Conservation (phyloP, 345 rosid species). For the Arabidopsis suecica region DNA sequence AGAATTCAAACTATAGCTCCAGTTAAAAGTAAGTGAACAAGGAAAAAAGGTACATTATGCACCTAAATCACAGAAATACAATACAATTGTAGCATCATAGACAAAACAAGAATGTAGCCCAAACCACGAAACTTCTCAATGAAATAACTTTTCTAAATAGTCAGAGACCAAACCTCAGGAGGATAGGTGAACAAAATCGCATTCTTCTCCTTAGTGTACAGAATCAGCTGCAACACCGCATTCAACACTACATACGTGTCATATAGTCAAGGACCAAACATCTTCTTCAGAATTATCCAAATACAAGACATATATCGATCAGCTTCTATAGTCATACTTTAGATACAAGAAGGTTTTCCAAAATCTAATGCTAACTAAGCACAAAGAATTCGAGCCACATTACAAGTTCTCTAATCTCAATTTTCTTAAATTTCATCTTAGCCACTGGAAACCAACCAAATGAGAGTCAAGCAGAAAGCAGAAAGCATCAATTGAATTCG, state of each 20-base stretch:
- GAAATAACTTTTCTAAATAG: conserved; percentile 11
- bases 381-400: neutral
- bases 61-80: conserved; percentile 23
- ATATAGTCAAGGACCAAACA: conserved; percentile 68
- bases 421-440: neutral
- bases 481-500: neutral
- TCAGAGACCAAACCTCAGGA: conserved; percentile 61
- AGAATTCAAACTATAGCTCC: neutral
- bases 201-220: conserved; percentile 85
- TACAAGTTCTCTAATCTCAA: neutral
- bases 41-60: neutral
- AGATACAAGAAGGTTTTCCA: neutral
- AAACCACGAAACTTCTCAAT: neutral
- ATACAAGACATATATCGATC: neutral
- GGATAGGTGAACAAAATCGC: conserved; percentile 94
- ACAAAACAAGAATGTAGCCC: neutral
- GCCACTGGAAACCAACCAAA: conserved; percentile 1
- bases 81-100: neutral
- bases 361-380: conserved; percentile 14
- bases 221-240: conserved; percentile 82
- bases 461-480: conserved; percentile 1
- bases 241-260: conserved; percentile 88
- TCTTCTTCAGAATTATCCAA: neutral
- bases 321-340: neutral
- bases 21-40: neutral